phyloP scores from a whole-genome alignment of 306 rosid species.

The Malus fusca region DNA sequence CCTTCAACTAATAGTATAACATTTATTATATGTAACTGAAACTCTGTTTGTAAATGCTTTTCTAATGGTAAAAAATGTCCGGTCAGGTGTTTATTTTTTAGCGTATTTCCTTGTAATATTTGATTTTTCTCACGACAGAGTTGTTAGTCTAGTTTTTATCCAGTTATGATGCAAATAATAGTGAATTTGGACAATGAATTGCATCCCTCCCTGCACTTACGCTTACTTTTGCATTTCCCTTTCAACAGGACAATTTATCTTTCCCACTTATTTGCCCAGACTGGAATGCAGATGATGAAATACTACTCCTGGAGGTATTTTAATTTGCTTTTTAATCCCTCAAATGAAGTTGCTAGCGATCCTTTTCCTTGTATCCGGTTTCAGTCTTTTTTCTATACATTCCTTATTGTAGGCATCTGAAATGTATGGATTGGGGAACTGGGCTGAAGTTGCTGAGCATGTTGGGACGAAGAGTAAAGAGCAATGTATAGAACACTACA shows the following conservation, averaged over 20 bases:
- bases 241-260: conserved; percentile 79
- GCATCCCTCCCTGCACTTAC: conserved; percentile 2
- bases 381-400: conserved; percentile 7
- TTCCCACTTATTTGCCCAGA: conserved; percentile 92
- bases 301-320: conserved; percentile 84
- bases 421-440: conserved; percentile 97
- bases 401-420: conserved; percentile 63
- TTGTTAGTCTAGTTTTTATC: neutral
- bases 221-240: conserved; percentile 18
- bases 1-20: neutral
- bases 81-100: neutral
- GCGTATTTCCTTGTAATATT: neutral
- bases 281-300: conserved; percentile 99
- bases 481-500: conserved; percentile 83
- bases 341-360: neutral
- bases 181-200: neutral
- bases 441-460: conserved; percentile 99
- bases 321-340: conserved; percentile 9
- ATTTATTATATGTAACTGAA: neutral
- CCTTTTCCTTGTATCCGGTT: neutral
- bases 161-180: neutral
- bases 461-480: conserved; percentile 96
- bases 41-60: neutral
- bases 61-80: neutral
- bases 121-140: neutral